phyloP scores from a whole-genome alignment of 2,329 filamentous ascomycete genomes.

The Scedosporium minutisporum region DNA sequence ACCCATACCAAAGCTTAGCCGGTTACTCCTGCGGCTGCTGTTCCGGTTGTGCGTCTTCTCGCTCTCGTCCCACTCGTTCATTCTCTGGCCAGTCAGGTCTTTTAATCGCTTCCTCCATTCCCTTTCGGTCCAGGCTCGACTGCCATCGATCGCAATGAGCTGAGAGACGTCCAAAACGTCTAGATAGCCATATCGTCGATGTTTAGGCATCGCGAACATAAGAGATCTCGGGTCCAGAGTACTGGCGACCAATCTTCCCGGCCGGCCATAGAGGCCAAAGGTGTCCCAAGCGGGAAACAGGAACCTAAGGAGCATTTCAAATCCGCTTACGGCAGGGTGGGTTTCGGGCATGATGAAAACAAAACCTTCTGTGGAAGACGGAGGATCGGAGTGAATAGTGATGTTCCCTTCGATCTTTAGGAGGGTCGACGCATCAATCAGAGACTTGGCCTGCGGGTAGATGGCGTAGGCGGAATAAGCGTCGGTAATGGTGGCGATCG shows the following conservation, averaged over 20 bases:
- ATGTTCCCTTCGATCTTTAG: constrained; percentile 90
- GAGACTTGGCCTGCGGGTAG: constrained; percentile 85
- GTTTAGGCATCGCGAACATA: constrained; percentile 96
- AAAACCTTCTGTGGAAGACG: constrained; percentile 78
- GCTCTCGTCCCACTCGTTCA: constrained; percentile 53
- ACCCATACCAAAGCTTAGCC: constrained; percentile 33
- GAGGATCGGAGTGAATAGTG: constrained; percentile 71
- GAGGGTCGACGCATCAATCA: constrained; percentile 90
- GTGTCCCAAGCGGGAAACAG: constrained; percentile 92
- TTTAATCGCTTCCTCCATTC: constrained; percentile 89
- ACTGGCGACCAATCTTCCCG: constrained; percentile 77
- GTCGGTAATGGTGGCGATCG: constrained; percentile 85
- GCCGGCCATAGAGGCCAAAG: constrained; percentile 83
- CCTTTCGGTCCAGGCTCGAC: constrained; percentile 70
- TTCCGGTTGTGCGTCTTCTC: constrained; percentile 35
- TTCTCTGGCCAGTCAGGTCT: constrained; percentile 72
- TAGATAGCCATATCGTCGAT: constrained; percentile 80
- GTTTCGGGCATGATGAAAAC: constrained; percentile 97
- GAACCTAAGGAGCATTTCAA: constrained; percentile 90
- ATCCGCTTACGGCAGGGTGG: constrained; percentile 82
- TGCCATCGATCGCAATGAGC: constrained; percentile 66
- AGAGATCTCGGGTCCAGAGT: constrained; percentile 77
- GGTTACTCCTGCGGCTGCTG: constrained; percentile 48
- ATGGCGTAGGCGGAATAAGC: constrained; percentile 91
- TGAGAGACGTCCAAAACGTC: constrained; percentile 77